Percentiles rank a stretch among this genome's conserved stretches.
phyloP scores from a whole-genome alignment of 1,139 yeast genomes.

The Magnusiomyces sp. region DNA sequence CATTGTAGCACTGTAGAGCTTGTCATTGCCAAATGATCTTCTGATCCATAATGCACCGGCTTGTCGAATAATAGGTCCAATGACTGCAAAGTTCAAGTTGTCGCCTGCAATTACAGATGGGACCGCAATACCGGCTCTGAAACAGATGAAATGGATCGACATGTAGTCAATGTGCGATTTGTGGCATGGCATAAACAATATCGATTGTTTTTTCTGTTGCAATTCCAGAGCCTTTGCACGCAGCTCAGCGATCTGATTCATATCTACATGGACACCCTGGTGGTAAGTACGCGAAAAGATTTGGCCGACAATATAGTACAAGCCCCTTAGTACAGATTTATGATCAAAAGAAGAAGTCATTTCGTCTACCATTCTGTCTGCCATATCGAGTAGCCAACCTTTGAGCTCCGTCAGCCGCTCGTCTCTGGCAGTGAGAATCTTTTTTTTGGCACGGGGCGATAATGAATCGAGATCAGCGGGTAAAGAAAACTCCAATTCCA shows the following conservation, averaged over 20 bases:
- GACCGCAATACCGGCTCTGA: slow-evolving; percentile 47
- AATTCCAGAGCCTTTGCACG: slow-evolving; percentile 31
- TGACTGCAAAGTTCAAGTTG: slow-evolving; percentile 53
- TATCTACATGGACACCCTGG: slow-evolving; percentile 37
- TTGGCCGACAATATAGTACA: slow-evolving; percentile 35
- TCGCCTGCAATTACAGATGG: slow-evolving; percentile 66
- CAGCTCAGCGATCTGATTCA: slow-evolving; percentile 30
- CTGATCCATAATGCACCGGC: slow-evolving; percentile 39
- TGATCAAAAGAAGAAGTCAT: slow-evolving; percentile 33
- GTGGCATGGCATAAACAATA: slow-evolving; percentile 43
- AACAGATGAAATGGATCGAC: slow-evolving; percentile 49
- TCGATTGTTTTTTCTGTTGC: slow-evolving; percentile 30
- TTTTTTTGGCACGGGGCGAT: slow-evolving; percentile 5
- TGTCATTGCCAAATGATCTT: slow-evolving; percentile 40
- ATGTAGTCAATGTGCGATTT: slow-evolving; percentile 61
- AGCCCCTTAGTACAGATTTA: slow-evolving; percentile 27
- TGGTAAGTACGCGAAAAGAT: slow-evolving; percentile 35
- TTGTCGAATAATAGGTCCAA: slow-evolving; percentile 39
- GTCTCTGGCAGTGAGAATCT: slow-evolving; percentile 13
- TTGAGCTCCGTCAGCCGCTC: slow-evolving; percentile 24
- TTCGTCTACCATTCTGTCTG: slow-evolving; percentile 27
- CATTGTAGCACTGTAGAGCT: slow-evolving; percentile 47
- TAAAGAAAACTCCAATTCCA: slow-evolving; percentile 24
- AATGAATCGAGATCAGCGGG: slow-evolving; percentile 18
- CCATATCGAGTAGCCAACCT: slow-evolving; percentile 27